These are phyloP conservation scores for Xylaria intraflava DNA, from an alignment of 495 filamentous ascomycete species.

Conservation along the genomic window DNA sequence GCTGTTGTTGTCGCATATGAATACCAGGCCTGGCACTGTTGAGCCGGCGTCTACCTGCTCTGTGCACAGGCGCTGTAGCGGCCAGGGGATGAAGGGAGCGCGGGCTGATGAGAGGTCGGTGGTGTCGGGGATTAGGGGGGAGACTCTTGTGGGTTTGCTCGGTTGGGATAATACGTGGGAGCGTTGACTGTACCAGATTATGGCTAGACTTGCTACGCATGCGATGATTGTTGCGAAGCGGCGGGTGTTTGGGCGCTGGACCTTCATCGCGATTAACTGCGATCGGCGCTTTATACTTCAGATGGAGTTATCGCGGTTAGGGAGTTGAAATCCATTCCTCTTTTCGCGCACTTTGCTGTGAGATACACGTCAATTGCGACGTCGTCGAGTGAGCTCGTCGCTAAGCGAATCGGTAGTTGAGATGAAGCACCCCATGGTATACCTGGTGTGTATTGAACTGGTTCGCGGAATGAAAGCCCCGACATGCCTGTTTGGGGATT, in stretches of 20 bases:
- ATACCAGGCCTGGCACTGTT: constrained; percentile 35
- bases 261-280: not conserved
- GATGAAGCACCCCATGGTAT: not conserved
- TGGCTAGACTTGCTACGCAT: not conserved
- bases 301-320: not conserved
- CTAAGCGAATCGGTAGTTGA: not conserved
- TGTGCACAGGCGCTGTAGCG: constrained; percentile 37
- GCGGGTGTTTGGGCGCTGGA: not conserved
- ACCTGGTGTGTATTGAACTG: not conserved
- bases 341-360: not conserved
- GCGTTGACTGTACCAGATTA: not conserved
- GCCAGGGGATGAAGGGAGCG: constrained; percentile 41
- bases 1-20: constrained; percentile 46
- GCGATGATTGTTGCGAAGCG: not conserved
- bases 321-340: not conserved
- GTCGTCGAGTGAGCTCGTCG: too few species aligned
- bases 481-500: not conserved
- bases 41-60: constrained; percentile 19
- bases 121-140: not conserved
- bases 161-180: not conserved
- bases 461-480: not conserved
- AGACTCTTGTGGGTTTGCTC: not conserved
- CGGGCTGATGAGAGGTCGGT: constrained; percentile 31
- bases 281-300: not conserved
- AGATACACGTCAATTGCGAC: not conserved